Base-by-base conservation (phyloP, 192 early-diverging fungal genomes). In the Anaeromyces robustus region DNA sequence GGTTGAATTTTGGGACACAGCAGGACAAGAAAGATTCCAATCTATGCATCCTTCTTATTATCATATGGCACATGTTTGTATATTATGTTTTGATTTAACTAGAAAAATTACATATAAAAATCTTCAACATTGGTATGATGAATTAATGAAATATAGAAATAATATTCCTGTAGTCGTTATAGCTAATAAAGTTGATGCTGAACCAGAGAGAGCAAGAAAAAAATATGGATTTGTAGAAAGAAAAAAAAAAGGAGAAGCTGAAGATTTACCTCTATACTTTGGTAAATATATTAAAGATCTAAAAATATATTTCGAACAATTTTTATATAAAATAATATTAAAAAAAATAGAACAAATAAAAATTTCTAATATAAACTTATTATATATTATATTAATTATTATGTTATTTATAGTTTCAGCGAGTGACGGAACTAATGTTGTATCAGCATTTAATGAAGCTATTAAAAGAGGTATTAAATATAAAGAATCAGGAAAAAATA, bases 101-200 rank as follows among this genome's bases (percentile, higher is more conserved):
- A 83, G 90, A 30, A 91, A 91, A 85, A 82, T 91, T 78, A 91
- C 90, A 52, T 85, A 82, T 82, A 91, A 91, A 81, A 89, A 90
- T 83, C 81, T 91, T 30, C 89, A 91, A 77, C 80, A 78, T 29
- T 91, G 90, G 90, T 91, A 89, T 83, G 83, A 87, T 17, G 86
- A 90, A 83, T 82, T 90, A 30, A 29, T 41, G 77, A 30, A 68
- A 41, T 32, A 83, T 52, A 80, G 30, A n/a, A 41, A 77, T 32
- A 79, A 86, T 77, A 83, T 90, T 39, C 90, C 90, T 16, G 82
- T 91, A 22, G 82, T 91, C 19, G 84, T 90, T 14, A 84, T 91
- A 28, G 90, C 90, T n/a, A 91, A 91, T 83, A 91, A 91, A 81
- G 85, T 91, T 32, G 90, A 91, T 82, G 82, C 86, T 59, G 88